A percentile compares a stretch with the other conserved stretches of the same genome.
Evolutionary conservation across 2,329 filamentous ascomycete species (phyloP).

Genomic region (Fusarium agapanthi): DNA sequence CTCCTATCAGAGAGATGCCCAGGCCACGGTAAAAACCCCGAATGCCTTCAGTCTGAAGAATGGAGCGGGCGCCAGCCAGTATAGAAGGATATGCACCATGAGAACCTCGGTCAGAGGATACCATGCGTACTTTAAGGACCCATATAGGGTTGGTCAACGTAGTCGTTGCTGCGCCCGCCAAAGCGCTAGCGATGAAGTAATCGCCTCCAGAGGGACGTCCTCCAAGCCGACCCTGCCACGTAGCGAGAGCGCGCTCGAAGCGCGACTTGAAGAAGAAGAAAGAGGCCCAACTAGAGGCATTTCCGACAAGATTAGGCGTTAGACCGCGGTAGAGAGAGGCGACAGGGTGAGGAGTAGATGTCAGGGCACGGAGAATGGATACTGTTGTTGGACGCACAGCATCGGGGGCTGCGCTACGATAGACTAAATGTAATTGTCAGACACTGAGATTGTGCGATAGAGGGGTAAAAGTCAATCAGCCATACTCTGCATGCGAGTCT

Average conservation of each 20-base stretch:
- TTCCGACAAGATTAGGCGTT: conserved; percentile 89
- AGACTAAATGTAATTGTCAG: conserved; percentile 51
- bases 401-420: conserved; percentile 55
- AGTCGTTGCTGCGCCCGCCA: conserved; percentile 77
- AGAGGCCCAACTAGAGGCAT: conserved; percentile 87
- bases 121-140: conserved; percentile 98
- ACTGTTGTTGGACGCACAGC: conserved; percentile 57
- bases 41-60: conserved; percentile 76
- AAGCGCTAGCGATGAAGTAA: conserved; percentile 82
- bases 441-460: background rate
- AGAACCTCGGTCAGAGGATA: conserved; percentile 79
- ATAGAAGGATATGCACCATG: conserved; percentile 85
- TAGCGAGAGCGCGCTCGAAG: conserved; percentile 58
- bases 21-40: conserved; percentile 89
- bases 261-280: conserved; percentile 84
- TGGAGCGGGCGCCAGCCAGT: conserved; percentile 71
- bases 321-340: conserved; percentile 87
- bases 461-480: background rate
- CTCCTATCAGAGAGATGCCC: conserved; percentile 82
- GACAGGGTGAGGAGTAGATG: conserved; percentile 63
- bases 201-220: conserved; percentile 62
- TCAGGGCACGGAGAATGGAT: conserved; percentile 61
- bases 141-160: conserved; percentile 93
- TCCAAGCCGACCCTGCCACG: conserved; percentile 23
- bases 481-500: conserved; percentile 91